Conservation (phyloP, 257 asterid genomes). For the Nyctanthes arbortristis region DNA sequence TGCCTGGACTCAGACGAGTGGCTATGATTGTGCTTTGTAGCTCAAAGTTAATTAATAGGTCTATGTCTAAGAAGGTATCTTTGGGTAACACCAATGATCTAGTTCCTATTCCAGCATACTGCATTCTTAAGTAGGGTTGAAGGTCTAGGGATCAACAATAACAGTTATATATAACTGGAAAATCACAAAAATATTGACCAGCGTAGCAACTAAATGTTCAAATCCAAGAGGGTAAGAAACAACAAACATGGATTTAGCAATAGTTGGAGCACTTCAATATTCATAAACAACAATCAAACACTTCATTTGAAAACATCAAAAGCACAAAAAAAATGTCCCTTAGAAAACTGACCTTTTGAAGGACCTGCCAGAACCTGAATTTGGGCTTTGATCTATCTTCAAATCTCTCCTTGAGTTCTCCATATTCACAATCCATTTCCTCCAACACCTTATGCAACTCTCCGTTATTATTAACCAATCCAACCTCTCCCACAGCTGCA, state of each 20-base stretch:
- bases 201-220: not conserved
- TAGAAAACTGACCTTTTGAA: slow-evolving; percentile 49
- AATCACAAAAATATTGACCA: not conserved
- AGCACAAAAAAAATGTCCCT: slow-evolving; percentile 5
- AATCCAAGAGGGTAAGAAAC: not conserved
- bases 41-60: no score
- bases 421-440: slow-evolving; percentile 59
- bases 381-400: slow-evolving; percentile 32
- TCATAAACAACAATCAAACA: slow-evolving; percentile 7
- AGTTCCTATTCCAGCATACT: not conserved
- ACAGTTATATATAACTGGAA: not conserved
- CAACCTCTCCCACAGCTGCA: slow-evolving; percentile 34
- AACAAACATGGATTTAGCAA: not conserved
- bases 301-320: slow-evolving; percentile 11
- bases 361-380: slow-evolving; percentile 37
- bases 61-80: no score
- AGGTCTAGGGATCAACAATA: not conserved
- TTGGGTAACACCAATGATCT: not conserved
- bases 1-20: no score
- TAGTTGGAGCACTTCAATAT: not conserved
- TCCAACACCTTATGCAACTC: slow-evolving; percentile 28
- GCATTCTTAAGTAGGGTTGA: not conserved
- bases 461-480: slow-evolving; percentile 28
- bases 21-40: no score
- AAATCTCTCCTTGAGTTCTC: slow-evolving; percentile 31